These are phyloP conservation scores for Aspergillus tamarii DNA, from an alignment of 2,329 filamentous ascomycete genomes.

Conservation along the genomic window DNA sequence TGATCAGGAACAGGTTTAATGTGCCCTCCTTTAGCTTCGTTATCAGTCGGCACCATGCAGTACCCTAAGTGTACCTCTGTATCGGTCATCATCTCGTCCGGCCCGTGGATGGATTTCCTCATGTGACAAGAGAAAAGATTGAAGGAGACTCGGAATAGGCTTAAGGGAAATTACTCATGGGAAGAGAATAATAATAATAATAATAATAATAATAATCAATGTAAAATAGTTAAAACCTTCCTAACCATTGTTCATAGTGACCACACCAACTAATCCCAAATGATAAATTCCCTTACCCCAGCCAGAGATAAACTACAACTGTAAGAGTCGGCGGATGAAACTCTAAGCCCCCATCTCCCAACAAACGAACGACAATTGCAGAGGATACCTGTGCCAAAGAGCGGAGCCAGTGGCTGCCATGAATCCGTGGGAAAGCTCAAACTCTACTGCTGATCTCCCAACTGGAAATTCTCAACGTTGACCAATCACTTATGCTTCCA, in stretches of 20 bases:
- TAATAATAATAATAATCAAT: background rate
- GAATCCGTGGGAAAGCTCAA: slow-evolving; percentile 22
- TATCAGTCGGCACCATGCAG: background rate
- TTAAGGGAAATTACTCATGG: background rate
- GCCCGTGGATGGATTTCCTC: background rate
- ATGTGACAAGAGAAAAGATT: background rate
- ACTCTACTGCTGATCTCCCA: slow-evolving; percentile 29
- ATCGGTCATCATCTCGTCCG: background rate
- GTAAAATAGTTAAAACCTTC: background rate
- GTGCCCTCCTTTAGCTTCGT: background rate
- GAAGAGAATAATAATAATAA: background rate
- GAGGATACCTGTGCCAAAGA: background rate
- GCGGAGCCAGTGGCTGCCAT: slow-evolving; percentile 16
- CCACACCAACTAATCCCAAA: background rate
- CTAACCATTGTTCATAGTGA: background rate
- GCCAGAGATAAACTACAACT: background rate
- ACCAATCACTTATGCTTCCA: slow-evolving; percentile 22
- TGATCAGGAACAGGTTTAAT: background rate
- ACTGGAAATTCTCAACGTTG: slow-evolving; percentile 21
- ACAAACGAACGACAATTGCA: background rate
- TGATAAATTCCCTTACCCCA: background rate
- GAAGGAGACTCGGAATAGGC: background rate
- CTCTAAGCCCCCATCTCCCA: background rate
- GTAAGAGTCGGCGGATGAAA: background rate
- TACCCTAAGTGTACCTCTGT: background rate